Percentiles rank a stretch among this genome's conserved stretches.
These are phyloP conservation scores for Picochlorum sp. DNA, from an alignment of 139 green algal species.

Conservation along the genomic window DNA sequence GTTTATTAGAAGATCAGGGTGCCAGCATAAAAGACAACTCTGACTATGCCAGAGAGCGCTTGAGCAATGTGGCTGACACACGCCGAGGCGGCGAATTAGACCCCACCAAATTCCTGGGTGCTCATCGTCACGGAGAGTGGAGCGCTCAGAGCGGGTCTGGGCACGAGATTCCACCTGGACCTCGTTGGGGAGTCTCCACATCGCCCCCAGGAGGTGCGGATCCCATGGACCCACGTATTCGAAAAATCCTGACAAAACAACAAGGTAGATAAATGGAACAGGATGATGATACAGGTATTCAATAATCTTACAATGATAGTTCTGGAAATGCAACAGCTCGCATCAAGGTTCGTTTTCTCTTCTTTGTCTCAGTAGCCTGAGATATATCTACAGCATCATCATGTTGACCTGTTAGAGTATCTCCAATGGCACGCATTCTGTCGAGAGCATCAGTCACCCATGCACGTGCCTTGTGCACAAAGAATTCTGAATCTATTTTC, in stretches of 20 bases:
- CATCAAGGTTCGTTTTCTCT: background rate
- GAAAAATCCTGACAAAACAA: no score
- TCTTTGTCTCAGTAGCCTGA: background rate
- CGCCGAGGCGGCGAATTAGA: constrained; percentile 33
- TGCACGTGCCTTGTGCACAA: constrained; percentile 19
- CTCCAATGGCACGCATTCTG: background rate
- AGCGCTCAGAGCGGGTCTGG: constrained; percentile 10
- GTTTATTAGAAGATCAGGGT: constrained; percentile 8
- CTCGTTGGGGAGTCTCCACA: constrained; percentile 61
- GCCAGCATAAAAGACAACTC: background rate
- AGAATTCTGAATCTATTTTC: constrained; percentile 24
- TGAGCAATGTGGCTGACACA: constrained; percentile 40
- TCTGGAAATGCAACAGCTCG: no score
- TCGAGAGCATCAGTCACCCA: constrained; percentile 6
- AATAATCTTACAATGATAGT: no score
- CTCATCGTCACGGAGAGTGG: constrained; percentile 65
- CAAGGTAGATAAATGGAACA: no score
- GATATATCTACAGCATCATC: background rate
- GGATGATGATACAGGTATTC: no score
- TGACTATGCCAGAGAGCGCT: constrained; percentile 25
- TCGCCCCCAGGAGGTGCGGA: constrained; percentile 34
- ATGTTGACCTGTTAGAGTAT: background rate
- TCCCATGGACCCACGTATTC: no score
- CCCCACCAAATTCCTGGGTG: constrained; percentile 49
- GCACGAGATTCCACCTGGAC: constrained; percentile 22